These are phyloP conservation scores for Perkinsus olseni DNA, from an alignment of 169 alveolate genomes.

Conservation along the genomic window DNA sequence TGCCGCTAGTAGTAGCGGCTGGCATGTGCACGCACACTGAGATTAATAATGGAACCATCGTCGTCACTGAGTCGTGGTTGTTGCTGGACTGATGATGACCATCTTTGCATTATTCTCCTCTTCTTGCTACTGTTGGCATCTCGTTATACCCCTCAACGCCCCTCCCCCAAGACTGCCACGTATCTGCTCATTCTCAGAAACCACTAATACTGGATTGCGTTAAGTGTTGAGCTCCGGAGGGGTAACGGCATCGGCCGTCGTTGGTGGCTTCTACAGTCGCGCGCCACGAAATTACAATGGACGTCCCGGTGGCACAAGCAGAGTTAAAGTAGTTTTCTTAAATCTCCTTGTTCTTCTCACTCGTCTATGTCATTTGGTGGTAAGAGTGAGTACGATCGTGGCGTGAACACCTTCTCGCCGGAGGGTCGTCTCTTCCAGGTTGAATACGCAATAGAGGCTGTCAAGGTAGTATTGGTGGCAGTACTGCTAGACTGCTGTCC, in stretches of 20 bases:
- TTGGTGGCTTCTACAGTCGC: neutral
- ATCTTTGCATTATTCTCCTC: neutral
- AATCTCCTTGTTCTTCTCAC: neutral
- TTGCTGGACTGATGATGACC: neutral
- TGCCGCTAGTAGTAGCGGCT: neutral
- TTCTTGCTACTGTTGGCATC: neutral
- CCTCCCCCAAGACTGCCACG: neutral
- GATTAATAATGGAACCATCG: neutral
- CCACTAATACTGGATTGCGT: neutral
- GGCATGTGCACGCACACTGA: neutral
- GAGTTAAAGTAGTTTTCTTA: neutral
- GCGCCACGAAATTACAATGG: neutral
- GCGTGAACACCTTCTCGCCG: slow-evolving; percentile 96
- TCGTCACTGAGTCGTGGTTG: neutral
- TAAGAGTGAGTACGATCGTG: slow-evolving; percentile 95
- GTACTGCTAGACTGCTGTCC: neutral
- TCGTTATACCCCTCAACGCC: neutral
- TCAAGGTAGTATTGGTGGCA: too few species aligned
- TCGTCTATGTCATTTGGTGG: neutral
- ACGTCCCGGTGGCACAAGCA: too few species aligned
- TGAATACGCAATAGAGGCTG: slow-evolving; percentile 81
- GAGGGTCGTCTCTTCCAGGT: slow-evolving; percentile 95
- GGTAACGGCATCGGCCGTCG: neutral
- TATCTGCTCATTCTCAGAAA: neutral
- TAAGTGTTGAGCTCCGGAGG: neutral